Base-by-base conservation (phyloP, 352 stramenopile genomes). In the Pythium vanterpoolii region DNA sequence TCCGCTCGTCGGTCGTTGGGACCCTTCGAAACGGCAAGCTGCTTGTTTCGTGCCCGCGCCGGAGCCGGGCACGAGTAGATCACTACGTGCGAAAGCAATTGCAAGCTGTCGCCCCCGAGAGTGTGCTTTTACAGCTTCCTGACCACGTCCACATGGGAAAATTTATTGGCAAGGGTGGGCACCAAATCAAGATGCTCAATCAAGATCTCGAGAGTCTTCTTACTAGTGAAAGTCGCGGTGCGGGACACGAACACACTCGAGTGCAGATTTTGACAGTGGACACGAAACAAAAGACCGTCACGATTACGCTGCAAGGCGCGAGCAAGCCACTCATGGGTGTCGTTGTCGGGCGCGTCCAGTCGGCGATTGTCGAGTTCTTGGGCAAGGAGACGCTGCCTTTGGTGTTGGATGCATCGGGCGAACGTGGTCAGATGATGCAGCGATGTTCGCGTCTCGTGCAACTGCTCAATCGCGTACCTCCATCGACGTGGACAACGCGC, bases 281-380 rank as follows among this genome's bases (percentile, higher is more conserved):
- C 28, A 38, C 28, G 47, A 26, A 24, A 26, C 11, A 11, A 21
- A 38, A 26, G 31, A 38, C 34, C 3, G 28, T 55, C 30, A 38
- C 21, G 1, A 24, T 71, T 23, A 71, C 51, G n/a, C 42, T 72
- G 9, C 44, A 68, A 44, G 64, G 64, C 6, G 46, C 51, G 1
- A 50, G 33, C 30, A 72, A 72, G 40, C 23, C 52, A 1, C 18
- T 72, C 11, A 72, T 72, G 64, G 30, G 42, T n/a, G 47, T 65
- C 14, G 31, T 72, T 13, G 46, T 72, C 5, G 53, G 58, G 2
- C 64, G 64, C 16, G 39, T 72, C 18, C 64, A 68, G 33, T 64
- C 58, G 4, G 38, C 34, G 3, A 68, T 68, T 19, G 49, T 60
- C 4, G 42, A 62, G 18, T 31, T 48, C 0, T 54, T 56, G 9